phyloP scores from a whole-genome alignment of 2,329 filamentous ascomycete genomes.

The Apiospora rasikravindrae region DNA sequence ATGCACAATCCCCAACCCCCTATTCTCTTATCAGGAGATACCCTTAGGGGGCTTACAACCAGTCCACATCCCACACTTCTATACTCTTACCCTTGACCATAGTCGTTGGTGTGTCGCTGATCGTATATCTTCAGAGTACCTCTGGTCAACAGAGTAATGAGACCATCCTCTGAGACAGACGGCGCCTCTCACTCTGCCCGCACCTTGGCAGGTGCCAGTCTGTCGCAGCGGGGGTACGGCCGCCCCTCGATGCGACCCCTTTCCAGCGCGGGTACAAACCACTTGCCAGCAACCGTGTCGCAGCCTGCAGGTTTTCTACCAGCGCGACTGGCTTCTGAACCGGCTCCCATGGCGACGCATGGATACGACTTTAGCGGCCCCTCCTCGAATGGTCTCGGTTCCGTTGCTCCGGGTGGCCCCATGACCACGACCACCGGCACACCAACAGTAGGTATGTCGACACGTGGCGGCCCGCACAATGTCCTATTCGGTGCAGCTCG shows the following conservation, averaged over 20 bases:
- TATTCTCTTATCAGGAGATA: neutral
- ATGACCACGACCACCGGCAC: neutral
- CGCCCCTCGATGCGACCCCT: neutral
- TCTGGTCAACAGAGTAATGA: conserved; percentile 12
- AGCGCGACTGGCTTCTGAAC: neutral
- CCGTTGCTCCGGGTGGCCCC: neutral
- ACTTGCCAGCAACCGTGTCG: neutral
- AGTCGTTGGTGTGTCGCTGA: conserved; percentile 20
- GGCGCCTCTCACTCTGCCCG: neutral
- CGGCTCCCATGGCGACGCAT: neutral
- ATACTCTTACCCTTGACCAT: neutral
- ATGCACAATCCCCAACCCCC: neutral
- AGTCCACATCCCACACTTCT: neutral
- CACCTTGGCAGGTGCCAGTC: neutral
- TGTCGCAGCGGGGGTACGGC: neutral
- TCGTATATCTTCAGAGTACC: neutral
- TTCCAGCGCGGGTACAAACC: neutral
- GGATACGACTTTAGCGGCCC: neutral
- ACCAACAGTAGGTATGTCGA: neutral
- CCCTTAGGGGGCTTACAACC: neutral
- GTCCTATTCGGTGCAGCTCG: neutral
- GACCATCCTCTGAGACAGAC: neutral
- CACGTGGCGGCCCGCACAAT: neutral
- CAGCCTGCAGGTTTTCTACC: neutral
- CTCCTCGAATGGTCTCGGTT: neutral